Percentiles rank a stretch among this genome's conserved stretches.
These are phyloP conservation scores for Pholiota molesta DNA, from an alignment of 768 basidiomycete species.

Conservation along the genomic window DNA sequence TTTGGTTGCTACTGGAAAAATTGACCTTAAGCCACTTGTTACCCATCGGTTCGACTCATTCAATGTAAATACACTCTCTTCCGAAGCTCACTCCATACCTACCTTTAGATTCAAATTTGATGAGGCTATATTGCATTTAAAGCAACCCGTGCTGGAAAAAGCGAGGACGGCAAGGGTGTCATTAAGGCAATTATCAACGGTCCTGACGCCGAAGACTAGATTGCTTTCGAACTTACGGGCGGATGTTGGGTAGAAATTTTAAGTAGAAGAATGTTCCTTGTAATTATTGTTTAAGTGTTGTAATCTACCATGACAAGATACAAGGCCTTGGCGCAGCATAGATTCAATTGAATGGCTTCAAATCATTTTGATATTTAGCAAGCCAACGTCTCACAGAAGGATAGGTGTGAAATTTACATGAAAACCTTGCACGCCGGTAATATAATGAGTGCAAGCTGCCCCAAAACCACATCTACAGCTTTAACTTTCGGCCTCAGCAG, in stretches of 20 bases:
- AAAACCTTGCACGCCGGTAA: too few species aligned
- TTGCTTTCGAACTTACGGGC: not conserved
- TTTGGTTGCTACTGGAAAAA: slow-evolving; percentile 77
- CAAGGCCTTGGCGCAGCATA: not conserved
- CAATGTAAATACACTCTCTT: too few species aligned
- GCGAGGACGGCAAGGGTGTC: slow-evolving; percentile 82
- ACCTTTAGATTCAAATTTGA: slow-evolving; percentile 68
- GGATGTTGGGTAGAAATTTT: not conserved
- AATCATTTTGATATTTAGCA: not conserved
- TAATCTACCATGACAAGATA: not conserved
- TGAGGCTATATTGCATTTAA: slow-evolving; percentile 82
- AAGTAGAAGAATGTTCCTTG: not conserved
- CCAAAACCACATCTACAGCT: too few species aligned
- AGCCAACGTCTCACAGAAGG: too few species aligned
- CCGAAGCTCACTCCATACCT: not conserved
- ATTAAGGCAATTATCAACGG: slow-evolving; percentile 92
- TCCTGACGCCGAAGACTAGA: slow-evolving; percentile 43
- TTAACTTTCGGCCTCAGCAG: not conserved
- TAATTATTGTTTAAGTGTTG: not conserved
- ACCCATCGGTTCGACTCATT: slow-evolving; percentile 69
- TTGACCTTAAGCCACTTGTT: slow-evolving; percentile 87
- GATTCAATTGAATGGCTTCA: not conserved
- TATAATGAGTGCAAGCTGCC: too few species aligned
- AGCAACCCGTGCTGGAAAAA: slow-evolving; percentile 78
- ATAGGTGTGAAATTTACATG: too few species aligned